A percentile compares a stretch with the other conserved stretches of the same genome.
Conservation (phyloP, 805 yeast genomes). For the Torulaspora quercuum region DNA sequence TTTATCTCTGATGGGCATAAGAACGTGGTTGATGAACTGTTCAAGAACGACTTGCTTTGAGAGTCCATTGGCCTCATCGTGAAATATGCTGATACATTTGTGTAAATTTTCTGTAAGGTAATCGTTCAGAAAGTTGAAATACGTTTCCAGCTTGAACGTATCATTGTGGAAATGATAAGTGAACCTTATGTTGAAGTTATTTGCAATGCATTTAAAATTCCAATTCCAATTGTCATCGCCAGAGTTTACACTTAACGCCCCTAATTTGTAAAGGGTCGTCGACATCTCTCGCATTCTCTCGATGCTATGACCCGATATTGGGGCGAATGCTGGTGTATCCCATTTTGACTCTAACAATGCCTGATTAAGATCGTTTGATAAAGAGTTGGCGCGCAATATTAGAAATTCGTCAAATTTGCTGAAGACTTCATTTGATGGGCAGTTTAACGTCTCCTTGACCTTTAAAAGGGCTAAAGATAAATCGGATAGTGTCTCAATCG, state of each 20-base stretch:
- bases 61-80: slow-evolving; percentile 33
- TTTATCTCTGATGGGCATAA: slow-evolving; percentile 45
- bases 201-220: slow-evolving; percentile 47
- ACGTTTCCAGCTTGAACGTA: slow-evolving; percentile 46
- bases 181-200: slow-evolving; percentile 48
- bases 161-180: slow-evolving; percentile 50
- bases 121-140: slow-evolving; percentile 47
- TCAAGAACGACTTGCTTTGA: slow-evolving; percentile 37
- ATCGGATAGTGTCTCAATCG: slow-evolving; percentile 1
- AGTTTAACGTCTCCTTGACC: neutral
- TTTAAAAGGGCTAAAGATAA: neutral
- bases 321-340: slow-evolving; percentile 28
- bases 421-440: slow-evolving; percentile 1
- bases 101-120: slow-evolving; percentile 43
- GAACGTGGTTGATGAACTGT: slow-evolving; percentile 38
- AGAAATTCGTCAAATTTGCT: slow-evolving; percentile 16
- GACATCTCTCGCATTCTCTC: slow-evolving; percentile 21
- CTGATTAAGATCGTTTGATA: slow-evolving; percentile 18
- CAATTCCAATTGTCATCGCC: slow-evolving; percentile 30
- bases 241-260: slow-evolving; percentile 13
- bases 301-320: slow-evolving; percentile 18
- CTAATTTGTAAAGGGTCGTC: slow-evolving; percentile 21
- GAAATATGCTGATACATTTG: slow-evolving; percentile 41
- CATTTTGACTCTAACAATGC: slow-evolving; percentile 29
- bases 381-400: slow-evolving; percentile 12